These are phyloP conservation scores for Tulasnella sp. DNA, from an alignment of 768 basidiomycete genomes.

Conservation along the genomic window DNA sequence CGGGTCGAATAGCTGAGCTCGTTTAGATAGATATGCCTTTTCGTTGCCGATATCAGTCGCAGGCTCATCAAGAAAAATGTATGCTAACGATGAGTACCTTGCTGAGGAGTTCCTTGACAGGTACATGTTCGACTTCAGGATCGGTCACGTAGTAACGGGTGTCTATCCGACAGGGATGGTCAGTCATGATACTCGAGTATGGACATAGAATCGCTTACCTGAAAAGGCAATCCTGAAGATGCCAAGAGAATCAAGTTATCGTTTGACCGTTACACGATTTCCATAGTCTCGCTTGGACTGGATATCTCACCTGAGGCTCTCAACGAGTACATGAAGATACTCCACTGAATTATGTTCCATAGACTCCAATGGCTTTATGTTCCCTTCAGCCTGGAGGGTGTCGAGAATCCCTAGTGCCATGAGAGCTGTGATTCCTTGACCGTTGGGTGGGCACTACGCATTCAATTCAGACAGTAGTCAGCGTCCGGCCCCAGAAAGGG, in stretches of 20 bases:
- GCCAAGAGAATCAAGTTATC: background rate
- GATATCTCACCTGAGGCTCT: conserved; percentile 59
- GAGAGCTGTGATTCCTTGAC: conserved; percentile 93
- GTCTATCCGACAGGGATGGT: conserved; percentile 39
- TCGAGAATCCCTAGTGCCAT: conserved; percentile 91
- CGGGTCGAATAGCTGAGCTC: conserved; percentile 75
- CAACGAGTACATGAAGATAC: conserved; percentile 82
- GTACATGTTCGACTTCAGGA: conserved; percentile 67
- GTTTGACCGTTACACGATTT: background rate
- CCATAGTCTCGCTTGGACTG: background rate
- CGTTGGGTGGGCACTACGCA: conserved; percentile 84
- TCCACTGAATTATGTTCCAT: conserved; percentile 86
- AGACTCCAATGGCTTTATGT: conserved; percentile 58
- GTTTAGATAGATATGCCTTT: conserved; percentile 72
- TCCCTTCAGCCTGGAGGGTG: conserved; percentile 65
- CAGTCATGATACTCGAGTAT: background rate
- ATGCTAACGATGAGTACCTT: conserved; percentile 42
- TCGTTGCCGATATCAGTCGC: background rate
- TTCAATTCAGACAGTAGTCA: background rate
- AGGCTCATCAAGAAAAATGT: background rate
- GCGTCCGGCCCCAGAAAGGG: too few species aligned
- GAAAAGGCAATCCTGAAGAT: conserved; percentile 49
- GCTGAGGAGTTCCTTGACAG: conserved; percentile 75
- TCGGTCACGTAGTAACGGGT: conserved; percentile 89
- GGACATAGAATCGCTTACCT: conserved; percentile 38